Evolutionary conservation across 768 basidiomycete species (phyloP), one percentile per base, ranked within the genome.

Genomic region (Punctularia strigosozonata): DNA sequence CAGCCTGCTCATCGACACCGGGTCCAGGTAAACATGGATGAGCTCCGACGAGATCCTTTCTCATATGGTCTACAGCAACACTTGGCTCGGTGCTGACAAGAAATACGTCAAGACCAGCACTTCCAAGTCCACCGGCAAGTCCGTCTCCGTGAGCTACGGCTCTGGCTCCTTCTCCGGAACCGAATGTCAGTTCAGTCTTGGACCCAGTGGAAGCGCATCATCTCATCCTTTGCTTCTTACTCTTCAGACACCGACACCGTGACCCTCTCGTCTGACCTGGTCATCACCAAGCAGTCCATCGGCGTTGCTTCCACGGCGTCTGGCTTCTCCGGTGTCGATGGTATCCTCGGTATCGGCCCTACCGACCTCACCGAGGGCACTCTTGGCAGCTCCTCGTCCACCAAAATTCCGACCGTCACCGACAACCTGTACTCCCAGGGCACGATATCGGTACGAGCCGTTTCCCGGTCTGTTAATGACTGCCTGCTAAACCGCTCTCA

Each of bases 261-360:
- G 28, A 58, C 68, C 23, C 54, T 75, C 41, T 57, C 31, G 25
- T 32, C 58, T 0, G 50, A 38, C 2, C 64, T 72, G 22, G 61
- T 66, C 21, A 67, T 72, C 42, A 46, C 59, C 44, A 58, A 65
- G 22, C 70, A 72, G 47, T 65, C 61, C 13, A 68, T 71, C 37
- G 71, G 68, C 28, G 65, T 73, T 20, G 65, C 66, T 22, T 61
- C 60, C 10, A 49, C 49, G 14, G 51, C 66, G 1, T 50, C 54
- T 42, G 70, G 70, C 22, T 71, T 71, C 49, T 38, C 48, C 20
- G 69, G 48, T 33, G 62, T 69, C 14, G 73, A 77, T 44, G 73
- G 75, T 7, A 71, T 73, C 41, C 53, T 76, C 26, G 72, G 72
- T n/a, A 63, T 73, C 21, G 74, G 74, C 14, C 71, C 73, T 18